Evolutionary conservation across 768 basidiomycete genomes (phyloP), one percentile per base, ranked within the genome.

Genomic region (Scleroderma citrinum): DNA sequence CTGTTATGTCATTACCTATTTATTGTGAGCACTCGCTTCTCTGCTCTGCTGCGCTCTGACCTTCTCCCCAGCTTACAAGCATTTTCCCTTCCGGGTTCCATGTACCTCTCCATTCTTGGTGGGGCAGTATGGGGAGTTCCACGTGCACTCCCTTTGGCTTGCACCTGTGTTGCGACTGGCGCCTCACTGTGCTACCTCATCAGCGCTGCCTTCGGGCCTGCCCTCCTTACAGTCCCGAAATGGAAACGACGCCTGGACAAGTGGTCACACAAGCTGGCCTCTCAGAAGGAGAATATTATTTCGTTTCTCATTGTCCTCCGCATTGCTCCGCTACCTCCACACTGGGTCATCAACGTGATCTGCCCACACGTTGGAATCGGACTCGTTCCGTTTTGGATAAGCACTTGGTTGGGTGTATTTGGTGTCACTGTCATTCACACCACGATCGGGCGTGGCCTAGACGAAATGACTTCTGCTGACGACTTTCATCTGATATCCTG

Each of bases 81-180:
- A 0, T 98, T 97, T 69, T 94, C 93, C 7, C 77, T 97, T 13
- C 94, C 95, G 0, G 94, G 94, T 1, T 95, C 92, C 37, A 95
- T 98, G 93, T 98, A 98, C 63, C 80, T 98, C 42, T 92, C 92
- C 46, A 96, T 98, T 59, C 82, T 97, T 12, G 93, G 89, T 17
- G 95, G 95, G 30, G 95, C 95, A 1, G 87, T 96, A 3, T 98
- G 92, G 84, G 94, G 94, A 34, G 84, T 95, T 24, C 69, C 88
- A 2, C 70, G 82, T 11, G 94, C 94, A 0, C 76, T 97, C 5
- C 86, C 89, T 5, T 77, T 98, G n/a, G 87, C 87, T 10, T 97
- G 94, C 59, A 78, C 85, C 55, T 95, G 92, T 65, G 89, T 97
- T 47, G 92, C 93, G 13, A 78, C 85, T 0, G 95, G 95, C 31